Percentiles rank a stretch among this genome's conserved stretches.
These are phyloP conservation scores for Skeletonema marinoi DNA, from an alignment of 108 stramenopile species.

Conservation along the genomic window DNA sequence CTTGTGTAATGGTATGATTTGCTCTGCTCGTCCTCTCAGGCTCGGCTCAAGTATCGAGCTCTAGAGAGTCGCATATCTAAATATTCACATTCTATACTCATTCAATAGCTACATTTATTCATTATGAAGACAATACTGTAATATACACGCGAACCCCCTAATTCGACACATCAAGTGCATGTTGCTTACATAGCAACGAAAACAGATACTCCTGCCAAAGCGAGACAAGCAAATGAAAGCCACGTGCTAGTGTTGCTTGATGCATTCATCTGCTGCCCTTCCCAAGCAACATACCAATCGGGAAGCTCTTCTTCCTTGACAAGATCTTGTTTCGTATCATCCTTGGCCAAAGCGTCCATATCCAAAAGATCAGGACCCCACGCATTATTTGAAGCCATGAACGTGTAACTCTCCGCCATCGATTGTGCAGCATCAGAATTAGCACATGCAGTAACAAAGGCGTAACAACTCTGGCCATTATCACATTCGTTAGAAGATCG, in stretches of 20 bases:
- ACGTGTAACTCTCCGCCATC: neutral
- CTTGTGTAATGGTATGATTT: too few species aligned
- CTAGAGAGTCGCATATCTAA: too few species aligned
- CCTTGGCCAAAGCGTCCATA: neutral
- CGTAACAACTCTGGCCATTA: slow-evolving; percentile 31
- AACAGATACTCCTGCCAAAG: neutral
- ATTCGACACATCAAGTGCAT: neutral
- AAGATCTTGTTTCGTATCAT: neutral
- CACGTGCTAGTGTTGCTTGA: neutral
- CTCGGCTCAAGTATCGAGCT: too few species aligned
- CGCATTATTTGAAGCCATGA: slow-evolving; percentile 1
- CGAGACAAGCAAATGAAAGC: neutral
- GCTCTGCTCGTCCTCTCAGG: too few species aligned
- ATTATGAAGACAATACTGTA: neutral
- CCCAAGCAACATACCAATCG: neutral
- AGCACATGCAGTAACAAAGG: slow-evolving; percentile 34
- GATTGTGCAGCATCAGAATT: neutral
- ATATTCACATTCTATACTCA: too few species aligned
- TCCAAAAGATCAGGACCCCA: neutral
- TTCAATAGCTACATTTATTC: neutral
- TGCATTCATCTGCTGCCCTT: neutral
- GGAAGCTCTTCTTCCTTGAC: neutral
- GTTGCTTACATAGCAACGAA: neutral
- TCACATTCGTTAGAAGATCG: slow-evolving; percentile 27
- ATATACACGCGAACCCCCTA: neutral